Percentiles rank a stretch among this genome's conserved stretches.
Evolutionary conservation across 2,329 filamentous ascomycete genomes (phyloP).

Genomic region (Ophidiomyces ophidiicola): DNA sequence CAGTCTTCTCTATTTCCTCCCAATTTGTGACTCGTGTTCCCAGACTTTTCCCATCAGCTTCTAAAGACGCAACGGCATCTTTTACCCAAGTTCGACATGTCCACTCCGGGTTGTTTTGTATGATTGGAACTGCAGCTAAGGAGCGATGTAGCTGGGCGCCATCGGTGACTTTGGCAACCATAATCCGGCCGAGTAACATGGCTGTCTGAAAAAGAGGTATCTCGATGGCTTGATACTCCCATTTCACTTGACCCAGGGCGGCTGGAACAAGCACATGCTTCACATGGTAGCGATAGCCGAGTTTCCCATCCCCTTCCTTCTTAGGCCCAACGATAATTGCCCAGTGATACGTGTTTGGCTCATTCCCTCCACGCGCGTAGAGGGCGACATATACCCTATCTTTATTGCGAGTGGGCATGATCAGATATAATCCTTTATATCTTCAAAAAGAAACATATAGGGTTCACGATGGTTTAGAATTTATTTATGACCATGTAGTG

Average conservation of each 20-base stretch:
- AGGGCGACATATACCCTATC: too few relatives aligned
- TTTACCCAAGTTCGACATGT: slow-evolving; percentile 33
- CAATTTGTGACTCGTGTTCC: slow-evolving; percentile 30
- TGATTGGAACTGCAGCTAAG: slow-evolving; percentile 24
- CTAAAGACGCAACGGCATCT: slow-evolving; percentile 25
- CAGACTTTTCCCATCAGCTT: slow-evolving; percentile 27
- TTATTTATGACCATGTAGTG: too few relatives aligned
- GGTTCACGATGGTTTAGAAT: too few relatives aligned
- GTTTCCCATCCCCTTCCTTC: neutral
- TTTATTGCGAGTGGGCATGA: too few relatives aligned
- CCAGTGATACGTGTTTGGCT: slow-evolving; percentile 10
- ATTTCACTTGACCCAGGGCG: neutral
- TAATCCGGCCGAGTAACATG: slow-evolving; percentile 28
- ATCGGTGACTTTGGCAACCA: slow-evolving; percentile 32
- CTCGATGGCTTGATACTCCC: slow-evolving; percentile 12
- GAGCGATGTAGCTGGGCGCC: slow-evolving; percentile 24
- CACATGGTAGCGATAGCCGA: slow-evolving; percentile 2
- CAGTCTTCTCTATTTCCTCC: slow-evolving; percentile 26
- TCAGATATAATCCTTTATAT: too few relatives aligned
- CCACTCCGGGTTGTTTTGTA: slow-evolving; percentile 28
- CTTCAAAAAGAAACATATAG: too few relatives aligned
- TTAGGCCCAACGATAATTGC: slow-evolving; percentile 10
- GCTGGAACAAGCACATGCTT: neutral
- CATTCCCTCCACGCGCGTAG: too few relatives aligned
- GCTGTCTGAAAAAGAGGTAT: slow-evolving; percentile 14